A percentile compares a stretch with the other conserved stretches of the same genome.
Evolutionary conservation across 805 yeast species (phyloP).

Genomic region (Scheffersomyces ergatensis): DNA sequence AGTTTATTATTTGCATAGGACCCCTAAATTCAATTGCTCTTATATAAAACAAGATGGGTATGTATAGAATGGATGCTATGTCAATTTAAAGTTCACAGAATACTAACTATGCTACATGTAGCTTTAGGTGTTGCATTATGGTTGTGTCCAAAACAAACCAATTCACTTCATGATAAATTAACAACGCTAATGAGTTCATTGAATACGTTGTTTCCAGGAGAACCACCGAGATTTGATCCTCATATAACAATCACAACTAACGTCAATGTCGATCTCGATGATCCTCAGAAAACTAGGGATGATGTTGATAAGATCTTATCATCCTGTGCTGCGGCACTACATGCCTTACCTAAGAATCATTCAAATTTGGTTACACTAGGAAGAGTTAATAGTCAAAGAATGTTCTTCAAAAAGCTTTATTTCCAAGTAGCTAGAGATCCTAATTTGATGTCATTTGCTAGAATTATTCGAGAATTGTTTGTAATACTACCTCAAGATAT

Average conservation of each 20-base stretch:
- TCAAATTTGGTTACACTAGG: conserved; percentile 39
- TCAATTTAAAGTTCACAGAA: too few relatives aligned
- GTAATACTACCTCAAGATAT: conserved; percentile 43
- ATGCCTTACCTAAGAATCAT: conserved; percentile 40
- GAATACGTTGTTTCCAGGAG: conserved; percentile 67
- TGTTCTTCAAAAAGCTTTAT: conserved; percentile 52
- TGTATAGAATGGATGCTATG: conserved; percentile 5
- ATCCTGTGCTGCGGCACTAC: conserved; percentile 55
- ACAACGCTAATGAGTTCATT: conserved; percentile 61
- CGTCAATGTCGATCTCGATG: conserved; percentile 41
- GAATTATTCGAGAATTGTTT: conserved; percentile 55
- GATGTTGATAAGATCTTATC: conserved; percentile 61
- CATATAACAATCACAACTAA: conserved; percentile 75
- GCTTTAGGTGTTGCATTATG: conserved; percentile 58
- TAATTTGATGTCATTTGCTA: conserved; percentile 50
- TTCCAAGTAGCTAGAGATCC: conserved; percentile 46
- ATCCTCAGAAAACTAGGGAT: conserved; percentile 38
- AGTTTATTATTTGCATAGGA: too few relatives aligned
- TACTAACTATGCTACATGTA: conserved; percentile 4
- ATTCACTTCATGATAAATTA: conserved; percentile 55
- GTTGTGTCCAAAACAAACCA: conserved; percentile 65
- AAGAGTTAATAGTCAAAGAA: conserved; percentile 45
- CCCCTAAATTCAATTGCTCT: too few relatives aligned
- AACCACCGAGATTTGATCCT: conserved; percentile 66
- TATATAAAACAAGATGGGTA: conserved; percentile 19